Conservation (phyloP, 2,329 filamentous ascomycete species). For the Westerdykella ornata region DNA sequence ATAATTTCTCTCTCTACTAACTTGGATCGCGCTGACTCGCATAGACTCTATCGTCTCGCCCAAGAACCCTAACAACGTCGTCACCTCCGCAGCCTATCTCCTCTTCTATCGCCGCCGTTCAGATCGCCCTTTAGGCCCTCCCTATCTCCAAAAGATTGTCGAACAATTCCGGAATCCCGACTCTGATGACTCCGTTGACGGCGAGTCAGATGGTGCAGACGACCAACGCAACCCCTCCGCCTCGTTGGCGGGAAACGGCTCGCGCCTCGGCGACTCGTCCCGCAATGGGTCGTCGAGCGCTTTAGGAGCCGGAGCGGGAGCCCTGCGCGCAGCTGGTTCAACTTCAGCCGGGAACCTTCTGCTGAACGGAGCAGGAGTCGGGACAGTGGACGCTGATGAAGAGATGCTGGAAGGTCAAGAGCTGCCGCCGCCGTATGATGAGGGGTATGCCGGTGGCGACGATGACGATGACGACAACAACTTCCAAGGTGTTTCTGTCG, state of each 20-base stretch:
- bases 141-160: slow-evolving; percentile 64
- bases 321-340: slow-evolving; percentile 35
- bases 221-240: slow-evolving; percentile 32
- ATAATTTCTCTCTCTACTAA: slow-evolving; percentile 21
- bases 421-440: slow-evolving; percentile 15
- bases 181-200: slow-evolving; percentile 27
- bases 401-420: slow-evolving; percentile 2
- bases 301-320: slow-evolving; percentile 68
- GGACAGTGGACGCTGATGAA: slow-evolving; percentile 24
- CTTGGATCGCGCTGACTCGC: slow-evolving; percentile 37
- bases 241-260: slow-evolving; percentile 69
- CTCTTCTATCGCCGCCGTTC: slow-evolving; percentile 92
- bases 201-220: slow-evolving; percentile 30
- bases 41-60: slow-evolving; percentile 68
- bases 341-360: slow-evolving; percentile 27
- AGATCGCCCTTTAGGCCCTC: slow-evolving; percentile 67
- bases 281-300: slow-evolving; percentile 86
- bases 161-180: slow-evolving; percentile 51
- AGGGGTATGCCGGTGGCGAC: slow-evolving; percentile 15
- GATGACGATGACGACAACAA: slow-evolving; percentile 13
- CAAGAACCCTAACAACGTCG: slow-evolving; percentile 54
- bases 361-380: slow-evolving; percentile 32
- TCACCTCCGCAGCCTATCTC: slow-evolving; percentile 77
- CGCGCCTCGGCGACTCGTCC: slow-evolving; percentile 82
- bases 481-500: slow-evolving; percentile 7